Evolutionary conservation across 2,329 filamentous ascomycete species (phyloP), one percentile per base, ranked within the genome.

Genomic region (Diplodia corticola): DNA sequence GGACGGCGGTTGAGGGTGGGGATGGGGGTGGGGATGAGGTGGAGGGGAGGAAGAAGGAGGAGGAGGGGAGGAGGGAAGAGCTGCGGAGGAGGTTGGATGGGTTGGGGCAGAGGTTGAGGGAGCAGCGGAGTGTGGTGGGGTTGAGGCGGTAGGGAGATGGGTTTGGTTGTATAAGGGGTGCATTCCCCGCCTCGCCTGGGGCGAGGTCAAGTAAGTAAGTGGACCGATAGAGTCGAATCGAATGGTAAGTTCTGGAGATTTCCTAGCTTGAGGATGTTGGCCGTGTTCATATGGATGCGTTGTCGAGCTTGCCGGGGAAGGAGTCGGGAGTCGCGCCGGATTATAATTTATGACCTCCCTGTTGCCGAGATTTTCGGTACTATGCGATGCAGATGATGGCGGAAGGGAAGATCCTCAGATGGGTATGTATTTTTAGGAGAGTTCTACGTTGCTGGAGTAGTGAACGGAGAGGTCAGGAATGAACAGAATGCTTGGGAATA

Each of bases 141-240:
- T 24, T 57, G 54, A 20, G 5, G 44, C 24, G 15, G 33, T 26
- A 35, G 51, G 22, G 26, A 0, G 9, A 44, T 13, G 15, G 9
- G 17, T 17, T 9, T 35, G 51, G 40, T 44, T 6, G 7, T n/a
- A 10, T 10, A 15, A 55, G 54, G 33, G 54, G 54, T 57, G 54
- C 54, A 44, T 57, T 57, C 33, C 35, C 35, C 54, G 54, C 54
- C 24, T 57, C 54, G 35, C 54, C 9, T 35, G 13, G 10, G 22
- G 20, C 35, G 54, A 46, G 12, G 54, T 44, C 54, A 57, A 57
- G 54, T 57, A 57, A 57, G 54, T 57, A 57, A 37, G 28, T 30
- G 12, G 26, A 28, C 49, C 5, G 17, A n/a, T 7, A 20, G 40
- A 20, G 40, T 44, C n/a, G 3, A n/a, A n/a, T 44, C n/a, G 6